Base-by-base conservation (phyloP, 176 grass and related monocot species). In the Leersia perrieri region DNA sequence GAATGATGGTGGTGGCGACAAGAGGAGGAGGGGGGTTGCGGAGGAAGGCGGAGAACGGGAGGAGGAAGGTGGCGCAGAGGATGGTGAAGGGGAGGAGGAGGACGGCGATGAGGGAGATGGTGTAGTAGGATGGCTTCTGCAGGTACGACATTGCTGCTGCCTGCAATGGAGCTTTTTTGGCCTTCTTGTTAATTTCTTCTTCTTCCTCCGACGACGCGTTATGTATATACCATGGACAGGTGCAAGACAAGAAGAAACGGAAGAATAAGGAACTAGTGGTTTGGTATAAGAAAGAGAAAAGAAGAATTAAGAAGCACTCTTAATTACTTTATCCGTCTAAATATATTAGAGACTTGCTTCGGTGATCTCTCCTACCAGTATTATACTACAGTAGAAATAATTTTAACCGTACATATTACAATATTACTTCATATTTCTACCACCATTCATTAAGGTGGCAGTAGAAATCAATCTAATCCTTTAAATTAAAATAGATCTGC, bases 11-110 rank as follows among this genome's bases (percentile, higher is more conserved):
- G 10, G 62, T 33, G 26, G 31, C 27, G 34, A 29, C 33, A 1
- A 42, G 8, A 14, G 47, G 58, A 12, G 65, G 8, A 14, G 47
- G 58, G 12, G 65, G 73, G 73, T 60, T 80, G 68, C 62, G 12
- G n/a, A 63, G 33, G 82, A 80, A 78, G 78, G 68, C 18, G 3
- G 69, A 60, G 33, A 79, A 30, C 1, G 79, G 64, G 1, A 79
- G 58, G 42, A 72, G 29, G 36, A 82, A 25, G 20, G 63, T 41
- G 49, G 78, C 22, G 23, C 62, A 44, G 3, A 85, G 7, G 51
- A 91, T 41, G n/a, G 83, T 73, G 82, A 89, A 40, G 25, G 73
- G 72, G 49, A 88, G 40, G 68, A 88, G 8, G 45, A 58, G 53
- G 8, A 58, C 40, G 39, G 69, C 22, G 68, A 90, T 7, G 80